Percentiles rank a stretch among this genome's conserved stretches.
Conservation (phyloP, 2,329 filamentous ascomycete species). For the Talaromyces albobiverticillius region DNA sequence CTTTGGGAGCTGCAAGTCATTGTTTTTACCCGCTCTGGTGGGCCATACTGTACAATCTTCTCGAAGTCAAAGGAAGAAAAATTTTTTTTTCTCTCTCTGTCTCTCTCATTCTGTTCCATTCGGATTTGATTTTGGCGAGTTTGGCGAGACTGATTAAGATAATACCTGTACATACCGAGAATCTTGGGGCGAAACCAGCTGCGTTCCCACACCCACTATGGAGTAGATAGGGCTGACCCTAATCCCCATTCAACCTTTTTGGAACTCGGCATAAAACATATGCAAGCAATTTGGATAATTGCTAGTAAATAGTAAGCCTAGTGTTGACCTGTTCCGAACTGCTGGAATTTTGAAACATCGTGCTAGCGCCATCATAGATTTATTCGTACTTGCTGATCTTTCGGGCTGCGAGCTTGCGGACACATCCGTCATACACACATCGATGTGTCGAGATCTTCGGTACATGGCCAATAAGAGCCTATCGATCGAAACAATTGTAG, state of each 20-base stretch:
- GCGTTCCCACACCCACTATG: too few species aligned
- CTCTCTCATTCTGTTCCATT: neutral
- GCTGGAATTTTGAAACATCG: too few species aligned
- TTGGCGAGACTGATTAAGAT: too few species aligned
- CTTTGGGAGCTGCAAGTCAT: conserved; percentile 1
- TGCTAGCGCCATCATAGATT: too few species aligned
- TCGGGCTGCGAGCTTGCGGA: neutral
- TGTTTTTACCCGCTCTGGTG: conserved; percentile 10
- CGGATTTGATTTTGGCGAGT: neutral
- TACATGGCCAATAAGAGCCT: neutral
- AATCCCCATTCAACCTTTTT: neutral
- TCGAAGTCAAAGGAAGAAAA: conserved; percentile 8
- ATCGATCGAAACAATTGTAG: neutral
- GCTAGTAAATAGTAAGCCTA: too few species aligned
- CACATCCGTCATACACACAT: neutral
- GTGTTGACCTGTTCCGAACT: too few species aligned
- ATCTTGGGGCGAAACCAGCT: too few species aligned
- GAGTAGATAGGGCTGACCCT: neutral
- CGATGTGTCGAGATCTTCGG: neutral
- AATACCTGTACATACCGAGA: too few species aligned
- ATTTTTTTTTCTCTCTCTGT: neutral
- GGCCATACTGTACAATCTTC: conserved; percentile 10
- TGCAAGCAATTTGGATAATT: neutral
- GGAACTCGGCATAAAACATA: neutral
- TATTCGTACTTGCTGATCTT: neutral